A percentile compares a stretch with the other conserved stretches of the same genome.
phyloP scores from a whole-genome alignment of 495 filamentous ascomycete species.

The Trichoderma gamsii region DNA sequence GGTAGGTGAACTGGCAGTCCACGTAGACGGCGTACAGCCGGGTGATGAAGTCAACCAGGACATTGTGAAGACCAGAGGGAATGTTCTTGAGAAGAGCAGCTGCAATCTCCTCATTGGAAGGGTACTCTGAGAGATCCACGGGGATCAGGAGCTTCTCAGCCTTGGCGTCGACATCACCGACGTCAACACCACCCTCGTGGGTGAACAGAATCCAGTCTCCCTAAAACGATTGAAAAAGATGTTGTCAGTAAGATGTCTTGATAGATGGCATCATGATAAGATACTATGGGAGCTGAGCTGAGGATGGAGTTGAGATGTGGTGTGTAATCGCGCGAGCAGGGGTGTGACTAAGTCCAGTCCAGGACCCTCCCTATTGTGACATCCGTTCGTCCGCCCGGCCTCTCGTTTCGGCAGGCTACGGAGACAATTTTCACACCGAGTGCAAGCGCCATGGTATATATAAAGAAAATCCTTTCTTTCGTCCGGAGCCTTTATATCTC shows the following conservation, averaged over 20 bases:
- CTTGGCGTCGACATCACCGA: slow-evolving; percentile 98
- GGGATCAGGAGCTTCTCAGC: slow-evolving; percentile 97
- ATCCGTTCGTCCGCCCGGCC: slow-evolving; percentile 18
- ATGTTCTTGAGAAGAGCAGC: slow-evolving; percentile 80
- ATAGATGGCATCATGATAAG: neutral
- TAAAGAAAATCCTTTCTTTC: slow-evolving; percentile 1
- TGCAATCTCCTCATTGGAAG: slow-evolving; percentile 92
- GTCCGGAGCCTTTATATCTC: neutral
- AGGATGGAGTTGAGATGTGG: neutral
- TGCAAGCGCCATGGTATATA: slow-evolving; percentile 1
- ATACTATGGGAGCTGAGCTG: neutral
- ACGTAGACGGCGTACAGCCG: slow-evolving; percentile 93
- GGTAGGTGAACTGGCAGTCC: slow-evolving; percentile 99
- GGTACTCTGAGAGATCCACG: slow-evolving; percentile 90
- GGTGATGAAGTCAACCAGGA: slow-evolving; percentile 91
- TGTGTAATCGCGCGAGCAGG: slow-evolving; percentile 6
- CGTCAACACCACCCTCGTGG: slow-evolving; percentile 98
- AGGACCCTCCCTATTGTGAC: slow-evolving; percentile 12
- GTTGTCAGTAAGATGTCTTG: neutral
- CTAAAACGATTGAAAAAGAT: slow-evolving; percentile 40
- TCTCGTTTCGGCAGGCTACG: slow-evolving; percentile 12
- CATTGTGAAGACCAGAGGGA: slow-evolving; percentile 90
- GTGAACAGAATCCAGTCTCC: slow-evolving; percentile 99
- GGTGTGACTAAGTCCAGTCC: neutral
- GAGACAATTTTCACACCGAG: slow-evolving; percentile 1